These are phyloP conservation scores for Phytopythium ostracodes DNA, from an alignment of 352 stramenopile species.

Conservation along the genomic window DNA sequence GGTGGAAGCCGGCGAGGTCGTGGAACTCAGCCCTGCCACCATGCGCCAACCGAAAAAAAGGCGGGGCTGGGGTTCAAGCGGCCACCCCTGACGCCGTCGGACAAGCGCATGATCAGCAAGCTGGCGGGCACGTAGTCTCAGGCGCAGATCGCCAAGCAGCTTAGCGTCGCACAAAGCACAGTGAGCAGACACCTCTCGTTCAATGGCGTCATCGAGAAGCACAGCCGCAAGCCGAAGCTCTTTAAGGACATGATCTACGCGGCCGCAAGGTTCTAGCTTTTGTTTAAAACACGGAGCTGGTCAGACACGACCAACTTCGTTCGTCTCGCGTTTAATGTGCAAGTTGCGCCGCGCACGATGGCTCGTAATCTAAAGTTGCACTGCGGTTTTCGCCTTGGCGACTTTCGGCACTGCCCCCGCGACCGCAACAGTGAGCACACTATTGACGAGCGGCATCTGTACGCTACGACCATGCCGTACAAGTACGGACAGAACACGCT, in stretches of 20 bases:
- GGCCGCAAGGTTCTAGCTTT: background rate
- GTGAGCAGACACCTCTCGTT: background rate
- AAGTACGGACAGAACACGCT: constrained; percentile 1
- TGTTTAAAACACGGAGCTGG: constrained; percentile 2
- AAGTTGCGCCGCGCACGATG: background rate
- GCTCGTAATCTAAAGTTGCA: background rate
- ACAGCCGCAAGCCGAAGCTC: background rate
- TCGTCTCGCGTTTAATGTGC: background rate
- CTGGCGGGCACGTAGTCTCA: background rate
- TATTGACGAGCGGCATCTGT: background rate
- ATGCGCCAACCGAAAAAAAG: background rate
- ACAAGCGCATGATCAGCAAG: background rate
- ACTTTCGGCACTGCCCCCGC: background rate
- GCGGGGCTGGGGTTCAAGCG: background rate
- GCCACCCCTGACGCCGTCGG: background rate
- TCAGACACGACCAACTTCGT: background rate
- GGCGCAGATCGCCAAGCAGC: background rate
- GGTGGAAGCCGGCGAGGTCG: background rate
- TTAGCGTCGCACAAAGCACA: background rate
- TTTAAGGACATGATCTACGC: background rate
- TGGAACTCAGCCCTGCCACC: background rate
- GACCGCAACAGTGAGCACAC: background rate
- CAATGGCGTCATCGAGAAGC: background rate
- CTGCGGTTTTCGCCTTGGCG: background rate
- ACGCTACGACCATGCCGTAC: background rate